Evolutionary conservation across 257 asterid genomes (phyloP), one percentile per base, ranked within the genome.

Genomic region (Leptodermis oblonga): DNA sequence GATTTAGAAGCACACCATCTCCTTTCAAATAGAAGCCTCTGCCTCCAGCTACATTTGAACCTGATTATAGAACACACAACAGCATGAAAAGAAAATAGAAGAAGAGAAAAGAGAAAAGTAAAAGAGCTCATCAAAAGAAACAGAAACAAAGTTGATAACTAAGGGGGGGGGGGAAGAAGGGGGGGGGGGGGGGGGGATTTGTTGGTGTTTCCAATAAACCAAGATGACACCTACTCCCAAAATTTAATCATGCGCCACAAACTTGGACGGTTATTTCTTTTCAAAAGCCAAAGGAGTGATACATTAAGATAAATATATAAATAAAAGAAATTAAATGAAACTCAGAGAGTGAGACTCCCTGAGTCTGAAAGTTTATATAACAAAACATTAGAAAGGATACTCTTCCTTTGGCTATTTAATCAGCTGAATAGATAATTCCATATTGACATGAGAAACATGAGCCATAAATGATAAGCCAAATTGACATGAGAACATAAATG

Each of bases 21-120:
- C 89, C 98, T 77, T 83, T 88, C 69, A 92, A 87, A 82, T 84
- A 92, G 79, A 62, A 92, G 51, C 98, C 98, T 82, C 98, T 80
- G 62, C 95, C 96, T 77, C 97, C 98, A n/a, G 97, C 98, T n/a
- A 88, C 89, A 80, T 86, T 90, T 46, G 97, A 82, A 74, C 97
- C 97, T 92, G 70, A 39, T 63, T 25, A 68, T 72, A 58, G 33
- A 49, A 71, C 59, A 39, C 36, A 54, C 10, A 51, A 18, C 8
- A 51, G 53, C 58, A 22, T 51, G 58, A 18, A 18, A 13, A 1
- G 22, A 46, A 18, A 46, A 37, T 20, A 12, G 10, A 41, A 5
- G 13, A 2, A 41, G 10, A 41, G n/a, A 46, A 46, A 46, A 5
- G 6, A 13, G 28, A 20, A 59, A 59, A 31, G 64, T 12, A 45